phyloP scores from a whole-genome alignment of 495 filamentous ascomycete species.

The Penicillium lividum region DNA sequence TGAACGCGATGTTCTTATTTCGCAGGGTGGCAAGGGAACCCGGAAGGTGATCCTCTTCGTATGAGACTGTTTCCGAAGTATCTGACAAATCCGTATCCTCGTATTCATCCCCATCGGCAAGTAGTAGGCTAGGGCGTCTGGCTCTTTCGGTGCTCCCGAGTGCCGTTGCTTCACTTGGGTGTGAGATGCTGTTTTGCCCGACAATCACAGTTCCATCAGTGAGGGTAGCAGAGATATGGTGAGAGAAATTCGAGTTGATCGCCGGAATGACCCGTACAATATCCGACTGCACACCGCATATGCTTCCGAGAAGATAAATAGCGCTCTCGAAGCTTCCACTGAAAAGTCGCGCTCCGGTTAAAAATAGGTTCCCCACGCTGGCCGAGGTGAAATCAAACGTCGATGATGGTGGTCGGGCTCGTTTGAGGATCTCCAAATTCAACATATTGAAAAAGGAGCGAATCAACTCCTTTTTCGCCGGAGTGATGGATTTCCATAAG shows the following conservation, averaged over 20 bases:
- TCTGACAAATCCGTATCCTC: conserved; percentile 74
- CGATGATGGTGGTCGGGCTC: conserved; percentile 69
- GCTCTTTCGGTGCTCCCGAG: conserved; percentile 36
- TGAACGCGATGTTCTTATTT: conserved; percentile 75
- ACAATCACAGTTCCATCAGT: conserved; percentile 76
- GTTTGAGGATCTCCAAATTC: conserved; percentile 89
- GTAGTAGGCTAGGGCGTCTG: conserved; percentile 39
- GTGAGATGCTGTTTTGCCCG: conserved; percentile 90
- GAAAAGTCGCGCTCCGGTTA: conserved; percentile 81
- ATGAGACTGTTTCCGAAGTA: conserved; percentile 33
- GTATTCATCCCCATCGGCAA: conserved; percentile 46
- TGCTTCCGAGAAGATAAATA: conserved; percentile 78
- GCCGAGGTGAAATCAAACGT: conserved; percentile 88
- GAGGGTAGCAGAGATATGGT: conserved; percentile 87
- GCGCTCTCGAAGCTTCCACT: conserved; percentile 79
- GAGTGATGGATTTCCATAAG: conserved; percentile 75
- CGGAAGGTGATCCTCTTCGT: conserved; percentile 85
- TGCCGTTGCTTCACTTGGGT: conserved; percentile 65
- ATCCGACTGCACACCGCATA: conserved; percentile 73
- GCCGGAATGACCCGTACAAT: conserved; percentile 77
- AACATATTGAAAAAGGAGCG: conserved; percentile 84
- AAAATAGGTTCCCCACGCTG: conserved; percentile 90
- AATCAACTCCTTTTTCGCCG: conserved; percentile 87
- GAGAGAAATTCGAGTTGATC: conserved; percentile 90
- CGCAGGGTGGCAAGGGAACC: conserved; percentile 79